These are phyloP conservation scores for Tolypocladium amazonense DNA, from an alignment of 2,329 filamentous ascomycete species.

Conservation along the genomic window DNA sequence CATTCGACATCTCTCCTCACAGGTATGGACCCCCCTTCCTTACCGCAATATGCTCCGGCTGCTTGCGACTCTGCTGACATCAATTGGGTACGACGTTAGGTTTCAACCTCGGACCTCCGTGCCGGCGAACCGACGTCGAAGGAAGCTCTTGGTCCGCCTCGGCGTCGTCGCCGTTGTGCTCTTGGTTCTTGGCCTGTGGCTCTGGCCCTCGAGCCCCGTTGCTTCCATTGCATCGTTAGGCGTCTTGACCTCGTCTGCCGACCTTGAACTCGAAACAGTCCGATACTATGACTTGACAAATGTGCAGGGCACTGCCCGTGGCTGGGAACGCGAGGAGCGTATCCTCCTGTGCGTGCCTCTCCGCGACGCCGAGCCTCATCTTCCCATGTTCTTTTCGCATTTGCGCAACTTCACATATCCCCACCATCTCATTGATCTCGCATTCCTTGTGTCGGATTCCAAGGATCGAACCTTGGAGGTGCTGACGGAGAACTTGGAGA, in stretches of 20 bases:
- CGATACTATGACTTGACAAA: conserved; percentile 94
- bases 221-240: conserved; percentile 58
- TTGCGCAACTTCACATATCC: conserved; percentile 94
- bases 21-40: conserved; percentile 44
- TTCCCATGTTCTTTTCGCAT: conserved; percentile 98
- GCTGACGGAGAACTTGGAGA: conserved; percentile 63
- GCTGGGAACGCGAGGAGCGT: conserved; percentile 93
- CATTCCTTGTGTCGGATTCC: conserved; percentile 94
- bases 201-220: conserved; percentile 56
- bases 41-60: neutral
- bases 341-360: conserved; percentile 92
- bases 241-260: conserved; percentile 54
- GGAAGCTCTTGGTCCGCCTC: conserved; percentile 61
- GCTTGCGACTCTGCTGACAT: neutral
- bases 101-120: conserved; percentile 78
- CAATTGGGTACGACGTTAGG: conserved; percentile 8
- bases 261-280: conserved; percentile 82
- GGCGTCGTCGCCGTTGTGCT: conserved; percentile 47
- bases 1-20: conserved; percentile 82
- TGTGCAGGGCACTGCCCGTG: conserved; percentile 80
- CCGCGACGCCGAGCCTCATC: conserved; percentile 81
- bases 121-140: conserved; percentile 59
- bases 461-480: conserved; percentile 80
- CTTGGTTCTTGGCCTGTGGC: conserved; percentile 60
- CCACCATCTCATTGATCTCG: conserved; percentile 89